phyloP scores from a whole-genome alignment of 2,329 filamentous ascomycete genomes.

The Thielaviopsis euricoi region DNA sequence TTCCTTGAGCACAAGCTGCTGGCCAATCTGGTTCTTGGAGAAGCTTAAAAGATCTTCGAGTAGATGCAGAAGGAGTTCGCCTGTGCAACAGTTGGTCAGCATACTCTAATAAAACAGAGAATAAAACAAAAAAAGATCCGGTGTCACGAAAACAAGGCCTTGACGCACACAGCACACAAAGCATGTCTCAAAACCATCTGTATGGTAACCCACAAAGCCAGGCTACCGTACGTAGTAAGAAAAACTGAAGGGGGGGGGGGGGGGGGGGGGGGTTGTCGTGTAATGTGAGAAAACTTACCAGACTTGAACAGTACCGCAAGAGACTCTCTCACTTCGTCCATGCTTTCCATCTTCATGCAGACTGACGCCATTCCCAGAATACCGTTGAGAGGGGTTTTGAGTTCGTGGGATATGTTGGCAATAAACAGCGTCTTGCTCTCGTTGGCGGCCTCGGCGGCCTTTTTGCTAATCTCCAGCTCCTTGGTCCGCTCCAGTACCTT shows the following conservation, averaged over 20 bases:
- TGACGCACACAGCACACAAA: neutral
- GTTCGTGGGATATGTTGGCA: constrained; percentile 74
- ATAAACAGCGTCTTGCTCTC: constrained; percentile 97
- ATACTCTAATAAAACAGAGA: neutral
- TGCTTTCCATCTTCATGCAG: constrained; percentile 80
- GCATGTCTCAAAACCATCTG: neutral
- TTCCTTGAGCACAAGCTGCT: constrained; percentile 66
- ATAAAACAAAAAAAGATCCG: neutral
- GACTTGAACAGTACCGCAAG: constrained; percentile 82
- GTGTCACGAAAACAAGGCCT: no score
- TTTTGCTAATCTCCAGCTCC: constrained; percentile 77
- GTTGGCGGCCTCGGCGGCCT: constrained; percentile 84
- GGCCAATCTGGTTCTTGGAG: constrained; percentile 86
- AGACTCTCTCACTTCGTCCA: constrained; percentile 61
- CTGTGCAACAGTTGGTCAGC: constrained; percentile 11
- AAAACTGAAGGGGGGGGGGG: neutral
- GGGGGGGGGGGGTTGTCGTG: neutral
- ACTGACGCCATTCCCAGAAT: constrained; percentile 90
- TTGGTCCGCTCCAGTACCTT: constrained; percentile 69
- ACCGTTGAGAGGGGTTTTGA: constrained; percentile 90
- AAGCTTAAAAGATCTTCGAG: constrained; percentile 83
- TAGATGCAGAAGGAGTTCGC: constrained; percentile 67
- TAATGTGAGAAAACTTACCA: constrained; percentile 20
- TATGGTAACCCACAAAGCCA: neutral
- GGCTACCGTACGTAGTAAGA: neutral